Evolutionary conservation across 768 basidiomycete species (phyloP), one percentile per base, ranked within the genome.

Genomic region (Boletus rufocinnamomeus): DNA sequence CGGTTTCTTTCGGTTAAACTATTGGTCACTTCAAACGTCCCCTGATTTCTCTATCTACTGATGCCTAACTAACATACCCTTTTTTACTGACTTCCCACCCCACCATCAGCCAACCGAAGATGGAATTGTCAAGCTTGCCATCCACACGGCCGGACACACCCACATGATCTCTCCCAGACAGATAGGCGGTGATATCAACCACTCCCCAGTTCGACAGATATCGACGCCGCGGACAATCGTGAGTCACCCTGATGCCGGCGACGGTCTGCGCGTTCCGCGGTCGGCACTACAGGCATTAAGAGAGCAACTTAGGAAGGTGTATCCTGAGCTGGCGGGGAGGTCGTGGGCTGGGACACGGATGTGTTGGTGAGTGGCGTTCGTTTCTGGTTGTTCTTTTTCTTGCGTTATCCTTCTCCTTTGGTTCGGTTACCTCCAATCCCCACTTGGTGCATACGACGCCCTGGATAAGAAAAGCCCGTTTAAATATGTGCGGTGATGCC

Each of bases 201-300:
- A 23, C 6, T 2, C 13, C 27, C 57, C 69, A 16, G 68, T 41
- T 27, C 63, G 72, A 25, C 61, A 59, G 32, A 78, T 90, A 54
- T 96, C 95, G 0, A 85, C 86, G 0, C 94, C 95, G 4, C 82
- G 90, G 48, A 96, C 94, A 0, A 74, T 87, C 37, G 69, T 79
- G 9, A 83, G 86, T 47, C 83, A 93, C 57, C 79, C 82, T 19
- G 72, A 76, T 8, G 75, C 73, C 11, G 65, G 67, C 16, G 80
- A 75, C 17, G 91, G 85, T 2, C 71, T 85, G 23, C 79, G 78
- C 28, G 89, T 98, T 49, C 94, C 96, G 0, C 80, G 74, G 55
- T 69, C 73, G 9, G 79, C 78, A 49, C 70, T 89, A 3, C 67
- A 73, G 38, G 70, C 70, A 53, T 67, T 96, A 54, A 79, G 91